Conservation (phyloP, 192 early-diverging fungal species). For the Oehlia diaphana region DNA sequence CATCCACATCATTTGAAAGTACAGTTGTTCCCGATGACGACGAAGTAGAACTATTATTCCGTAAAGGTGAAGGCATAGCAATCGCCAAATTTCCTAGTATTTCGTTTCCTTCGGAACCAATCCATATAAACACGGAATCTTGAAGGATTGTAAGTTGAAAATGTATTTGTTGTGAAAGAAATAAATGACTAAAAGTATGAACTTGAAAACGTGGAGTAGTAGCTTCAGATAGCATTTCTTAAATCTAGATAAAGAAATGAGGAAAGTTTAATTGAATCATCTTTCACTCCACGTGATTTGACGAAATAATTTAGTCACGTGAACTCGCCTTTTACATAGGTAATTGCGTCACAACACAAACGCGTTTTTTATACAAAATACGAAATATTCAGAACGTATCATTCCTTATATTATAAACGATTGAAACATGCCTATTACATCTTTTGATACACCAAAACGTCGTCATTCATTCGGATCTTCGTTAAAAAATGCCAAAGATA, state of each 20-base stretch:
- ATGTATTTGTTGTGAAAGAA: background rate
- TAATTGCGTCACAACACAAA: too few species aligned
- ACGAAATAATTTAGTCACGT: too few species aligned
- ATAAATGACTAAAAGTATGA: slow-evolving; percentile 7
- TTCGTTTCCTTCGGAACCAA: slow-evolving; percentile 18
- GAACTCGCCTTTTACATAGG: too few species aligned
- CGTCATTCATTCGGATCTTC: background rate
- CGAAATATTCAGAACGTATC: too few species aligned
- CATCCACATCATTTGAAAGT: slow-evolving; percentile 15
- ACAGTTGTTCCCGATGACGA: slow-evolving; percentile 4
- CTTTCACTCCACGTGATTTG: too few species aligned
- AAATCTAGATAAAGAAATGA: too few species aligned
- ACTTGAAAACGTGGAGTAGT: slow-evolving; percentile 20
- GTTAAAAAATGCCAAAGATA: background rate
- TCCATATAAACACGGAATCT: slow-evolving; percentile 25
- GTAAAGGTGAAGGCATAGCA: slow-evolving; percentile 14
- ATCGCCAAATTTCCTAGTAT: slow-evolving; percentile 24
- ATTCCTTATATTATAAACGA: too few species aligned
- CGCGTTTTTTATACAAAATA: too few species aligned
- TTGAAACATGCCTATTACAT: too few species aligned
- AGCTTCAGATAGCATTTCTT: slow-evolving; percentile 15
- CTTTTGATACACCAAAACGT: background rate
- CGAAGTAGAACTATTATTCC: background rate
- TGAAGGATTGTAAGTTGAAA: slow-evolving; percentile 15
- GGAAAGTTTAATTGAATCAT: too few species aligned